phyloP scores from a whole-genome alignment of 2,329 filamentous ascomycete genomes.

The Celoporthe dispersa region DNA sequence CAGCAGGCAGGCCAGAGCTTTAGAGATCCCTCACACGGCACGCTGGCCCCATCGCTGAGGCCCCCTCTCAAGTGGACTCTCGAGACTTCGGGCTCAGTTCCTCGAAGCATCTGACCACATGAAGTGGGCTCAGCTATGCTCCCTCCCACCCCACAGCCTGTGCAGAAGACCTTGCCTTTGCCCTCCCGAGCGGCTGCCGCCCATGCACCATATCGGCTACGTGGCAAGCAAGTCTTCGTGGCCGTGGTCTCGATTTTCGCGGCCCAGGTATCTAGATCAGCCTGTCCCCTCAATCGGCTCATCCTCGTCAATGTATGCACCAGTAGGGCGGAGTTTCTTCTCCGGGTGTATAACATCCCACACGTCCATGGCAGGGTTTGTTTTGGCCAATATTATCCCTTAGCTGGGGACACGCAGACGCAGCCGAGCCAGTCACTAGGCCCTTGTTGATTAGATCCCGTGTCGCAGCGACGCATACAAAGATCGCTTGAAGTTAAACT shows the following conservation, averaged over 20 bases:
- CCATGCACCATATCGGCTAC: background rate
- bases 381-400: background rate
- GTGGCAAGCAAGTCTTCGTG: background rate
- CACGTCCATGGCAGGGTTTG: background rate
- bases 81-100: background rate
- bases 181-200: background rate
- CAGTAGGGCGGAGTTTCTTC: background rate
- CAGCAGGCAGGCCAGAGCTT: background rate
- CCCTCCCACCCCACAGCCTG: background rate
- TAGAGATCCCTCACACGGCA: background rate
- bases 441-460: background rate
- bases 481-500: background rate
- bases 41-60: background rate
- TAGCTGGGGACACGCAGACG: background rate
- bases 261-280: background rate
- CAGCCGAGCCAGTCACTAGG: background rate
- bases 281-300: background rate
- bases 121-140: background rate
- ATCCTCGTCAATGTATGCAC: background rate
- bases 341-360: background rate
- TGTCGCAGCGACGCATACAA: background rate
- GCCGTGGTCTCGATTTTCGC: background rate
- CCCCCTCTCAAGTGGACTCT: background rate
- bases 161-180: background rate
- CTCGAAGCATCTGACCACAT: background rate